Conservation (phyloP, 257 asterid genomes). For the Rehmannia glutinosa region DNA sequence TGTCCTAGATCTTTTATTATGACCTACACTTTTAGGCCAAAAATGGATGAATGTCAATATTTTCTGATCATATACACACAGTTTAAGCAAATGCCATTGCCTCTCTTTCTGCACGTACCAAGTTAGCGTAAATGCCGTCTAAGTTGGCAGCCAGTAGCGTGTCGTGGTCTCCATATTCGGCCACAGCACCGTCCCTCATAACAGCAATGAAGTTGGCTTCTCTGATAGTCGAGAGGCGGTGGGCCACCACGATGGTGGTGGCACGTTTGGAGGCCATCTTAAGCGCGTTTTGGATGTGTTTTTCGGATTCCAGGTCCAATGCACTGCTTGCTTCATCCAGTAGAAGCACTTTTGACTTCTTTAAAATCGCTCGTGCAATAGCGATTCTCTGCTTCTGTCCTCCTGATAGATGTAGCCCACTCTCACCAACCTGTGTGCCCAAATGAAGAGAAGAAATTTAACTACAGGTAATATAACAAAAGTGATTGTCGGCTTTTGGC, state of each 20-base stretch:
- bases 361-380: constrained; percentile 73
- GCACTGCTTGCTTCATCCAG: constrained; percentile 93
- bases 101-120: constrained; percentile 75
- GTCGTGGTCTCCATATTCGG: constrained; percentile 69
- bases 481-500: no score
- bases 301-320: constrained; percentile 75
- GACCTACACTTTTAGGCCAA: neutral
- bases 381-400: constrained; percentile 93
- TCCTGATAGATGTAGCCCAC: constrained; percentile 80
- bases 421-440: constrained; percentile 73
- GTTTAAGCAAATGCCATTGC: constrained; percentile 66
- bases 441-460: no score
- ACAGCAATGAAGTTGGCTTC: constrained; percentile 66
- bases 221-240: constrained; percentile 72
- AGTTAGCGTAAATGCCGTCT: constrained; percentile 56
- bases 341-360: constrained; percentile 58
- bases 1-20: no score
- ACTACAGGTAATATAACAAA: no score
- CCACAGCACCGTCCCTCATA: constrained; percentile 56
- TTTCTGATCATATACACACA: neutral
- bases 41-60: neutral
- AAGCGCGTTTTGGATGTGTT: constrained; percentile 65
- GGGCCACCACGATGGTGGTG: constrained; percentile 81
- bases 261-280: constrained; percentile 55
- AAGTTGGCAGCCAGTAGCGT: constrained; percentile 45